Base-by-base conservation (phyloP, 83 land plant genomes). In the Larix sibirica region DNA sequence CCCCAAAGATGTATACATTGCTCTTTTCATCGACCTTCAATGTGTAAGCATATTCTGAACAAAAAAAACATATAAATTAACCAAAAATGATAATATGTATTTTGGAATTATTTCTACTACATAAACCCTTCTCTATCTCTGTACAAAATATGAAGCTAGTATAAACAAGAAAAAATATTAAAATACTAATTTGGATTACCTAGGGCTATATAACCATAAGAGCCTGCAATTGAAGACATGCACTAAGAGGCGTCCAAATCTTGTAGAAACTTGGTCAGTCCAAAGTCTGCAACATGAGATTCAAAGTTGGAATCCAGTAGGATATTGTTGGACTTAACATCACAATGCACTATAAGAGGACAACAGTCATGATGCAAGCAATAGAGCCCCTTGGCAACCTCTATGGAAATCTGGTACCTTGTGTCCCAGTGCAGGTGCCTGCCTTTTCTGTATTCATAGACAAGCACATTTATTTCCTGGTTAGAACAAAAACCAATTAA, bases 161-260 rank as follows among this genome's bases (percentile, higher is more conserved):
- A 21, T n/a, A 82, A 79, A 33, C 9, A 54, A 66, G 4, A 31
- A 1, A 13, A 79, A 44, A 79, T 24, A 1, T 47, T 36, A 7
- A 9, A 50, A 26, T 4, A 42, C 6, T 8, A 10, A 28, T 62
- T 10, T 5, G 5, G 60, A 47, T 21, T 67, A 96, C 98, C 99
- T 85, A 97, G 99, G 79, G 99, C 99, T 77, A 96, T 96, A 87
- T 96, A 96, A 63, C 99, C n/a, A n/a, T n/a, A n/a, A n/a, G n/a
- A n/a, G n/a, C n/a, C n/a, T n/a, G n/a, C n/a, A n/a, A n/a, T n/a
- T n/a, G n/a, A n/a, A n/a, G n/a, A n/a, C n/a, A n/a, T n/a, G n/a
- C n/a, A n/a, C n/a, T n/a, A n/a, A n/a, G 89, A 89, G 5, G 86
- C 71, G 26, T 92, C 97, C 0, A 90, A 82, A 60, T 87, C 91